phyloP scores from a whole-genome alignment of 768 basidiomycete genomes.

The Cyathus striatus region DNA sequence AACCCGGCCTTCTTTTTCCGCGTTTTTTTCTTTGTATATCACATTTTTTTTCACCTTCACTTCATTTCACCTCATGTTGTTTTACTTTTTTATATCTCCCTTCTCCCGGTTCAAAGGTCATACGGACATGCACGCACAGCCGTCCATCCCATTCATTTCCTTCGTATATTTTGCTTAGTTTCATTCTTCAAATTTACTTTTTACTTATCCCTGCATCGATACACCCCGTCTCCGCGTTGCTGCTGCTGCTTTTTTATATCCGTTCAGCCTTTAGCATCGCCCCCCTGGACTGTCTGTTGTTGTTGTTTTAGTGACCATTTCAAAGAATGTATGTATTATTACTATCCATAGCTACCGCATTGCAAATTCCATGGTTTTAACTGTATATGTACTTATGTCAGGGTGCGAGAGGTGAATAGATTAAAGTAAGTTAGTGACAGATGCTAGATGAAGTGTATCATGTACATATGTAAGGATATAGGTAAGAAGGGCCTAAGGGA shows the following conservation, averaged over 20 bases:
- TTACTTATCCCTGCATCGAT: neutral
- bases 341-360: slow-evolving; percentile 6
- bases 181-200: neutral
- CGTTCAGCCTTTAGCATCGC: too few species aligned
- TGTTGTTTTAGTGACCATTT: neutral
- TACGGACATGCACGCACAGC: neutral
- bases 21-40: neutral
- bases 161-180: neutral
- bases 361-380: neutral
- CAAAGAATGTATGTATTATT: slow-evolving; percentile 6
- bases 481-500: too few species aligned
- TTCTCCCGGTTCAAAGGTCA: neutral
- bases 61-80: neutral
- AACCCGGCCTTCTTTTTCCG: neutral
- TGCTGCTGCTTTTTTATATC: neutral
- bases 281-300: neutral
- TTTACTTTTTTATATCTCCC: neutral
- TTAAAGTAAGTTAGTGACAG: too few species aligned
- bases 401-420: neutral
- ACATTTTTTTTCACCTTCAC: neutral
- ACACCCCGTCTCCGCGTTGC: neutral
- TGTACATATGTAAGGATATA: too few species aligned
- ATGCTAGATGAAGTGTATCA: too few species aligned
- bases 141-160: neutral
- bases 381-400: neutral